These are phyloP conservation scores for Lolium multiflorum DNA, from an alignment of 176 grass and related monocot species.

Conservation along the genomic window DNA sequence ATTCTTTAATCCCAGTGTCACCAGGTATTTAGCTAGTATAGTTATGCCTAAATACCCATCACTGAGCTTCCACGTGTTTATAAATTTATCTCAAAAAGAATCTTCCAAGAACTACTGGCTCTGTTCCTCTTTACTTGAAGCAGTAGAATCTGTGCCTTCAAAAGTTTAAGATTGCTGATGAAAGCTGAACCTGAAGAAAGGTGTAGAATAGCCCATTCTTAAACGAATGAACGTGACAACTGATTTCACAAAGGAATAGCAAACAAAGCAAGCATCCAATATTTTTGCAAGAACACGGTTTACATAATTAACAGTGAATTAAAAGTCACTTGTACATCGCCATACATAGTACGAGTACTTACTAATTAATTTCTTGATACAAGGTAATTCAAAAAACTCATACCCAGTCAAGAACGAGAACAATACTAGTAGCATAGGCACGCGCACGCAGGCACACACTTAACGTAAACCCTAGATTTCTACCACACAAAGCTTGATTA, in stretches of 20 bases:
- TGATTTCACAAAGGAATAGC: neutral
- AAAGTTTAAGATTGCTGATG: too few species aligned
- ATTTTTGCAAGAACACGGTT: neutral
- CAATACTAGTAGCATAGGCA: neutral
- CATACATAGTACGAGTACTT: neutral
- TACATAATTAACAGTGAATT: neutral
- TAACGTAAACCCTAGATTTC: slow-evolving; percentile 53
- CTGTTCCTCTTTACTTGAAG: neutral
- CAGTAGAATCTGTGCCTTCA: too few species aligned
- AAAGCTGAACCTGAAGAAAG: too few species aligned
- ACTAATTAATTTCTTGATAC: slow-evolving; percentile 54
- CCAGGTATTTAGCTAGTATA: neutral
- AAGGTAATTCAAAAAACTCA: slow-evolving; percentile 65
- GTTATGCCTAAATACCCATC: neutral
- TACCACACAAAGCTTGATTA: slow-evolving; percentile 41
- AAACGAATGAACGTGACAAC: too few species aligned
- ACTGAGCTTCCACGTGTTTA: neutral
- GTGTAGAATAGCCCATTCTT: too few species aligned
- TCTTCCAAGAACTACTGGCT: neutral
- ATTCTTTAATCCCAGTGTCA: neutral
- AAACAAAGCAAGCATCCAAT: neutral
- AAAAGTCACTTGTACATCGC: neutral
- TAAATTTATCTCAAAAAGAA: neutral
- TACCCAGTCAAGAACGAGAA: slow-evolving; percentile 59
- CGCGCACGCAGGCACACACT: slow-evolving; percentile 36